These are phyloP conservation scores for Solanum paucissectum DNA, from an alignment of 257 asterid species.

Conservation along the genomic window DNA sequence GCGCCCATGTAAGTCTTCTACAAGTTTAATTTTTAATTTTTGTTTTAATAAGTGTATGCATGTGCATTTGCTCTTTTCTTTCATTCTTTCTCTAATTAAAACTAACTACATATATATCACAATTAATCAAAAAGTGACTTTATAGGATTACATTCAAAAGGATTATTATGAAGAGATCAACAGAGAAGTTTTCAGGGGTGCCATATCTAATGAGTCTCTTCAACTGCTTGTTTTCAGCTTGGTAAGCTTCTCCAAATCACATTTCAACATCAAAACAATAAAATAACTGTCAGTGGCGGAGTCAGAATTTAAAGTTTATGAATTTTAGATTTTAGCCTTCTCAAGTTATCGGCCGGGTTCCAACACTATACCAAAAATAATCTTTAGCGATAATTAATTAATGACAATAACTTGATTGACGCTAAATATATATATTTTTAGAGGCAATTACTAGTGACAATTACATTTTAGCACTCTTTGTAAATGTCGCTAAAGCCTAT, in stretches of 20 bases:
- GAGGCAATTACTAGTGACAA: background rate
- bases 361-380: too few relatives aligned
- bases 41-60: background rate
- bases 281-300: background rate
- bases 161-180: constrained; percentile 37
- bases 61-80: background rate
- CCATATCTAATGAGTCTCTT: constrained; percentile 57
- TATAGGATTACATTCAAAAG: constrained; percentile 54
- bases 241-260: constrained; percentile 17
- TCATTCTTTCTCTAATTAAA: background rate
- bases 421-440: too few relatives aligned
- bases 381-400: too few relatives aligned
- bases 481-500: background rate
- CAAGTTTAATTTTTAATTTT: background rate
- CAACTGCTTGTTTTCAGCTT: constrained; percentile 49
- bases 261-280: too few relatives aligned
- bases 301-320: background rate
- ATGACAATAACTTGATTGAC: too few relatives aligned
- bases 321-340: background rate
- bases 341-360: too few relatives aligned
- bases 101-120: background rate
- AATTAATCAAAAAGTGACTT: background rate
- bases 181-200: constrained; percentile 54
- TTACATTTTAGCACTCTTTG: too few relatives aligned
- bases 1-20: constrained; percentile 50